A percentile compares a stretch with the other conserved stretches of the same genome.
These are phyloP conservation scores for Rubia tinctorum DNA, from an alignment of 305 asterid genomes.

Conservation along the genomic window DNA sequence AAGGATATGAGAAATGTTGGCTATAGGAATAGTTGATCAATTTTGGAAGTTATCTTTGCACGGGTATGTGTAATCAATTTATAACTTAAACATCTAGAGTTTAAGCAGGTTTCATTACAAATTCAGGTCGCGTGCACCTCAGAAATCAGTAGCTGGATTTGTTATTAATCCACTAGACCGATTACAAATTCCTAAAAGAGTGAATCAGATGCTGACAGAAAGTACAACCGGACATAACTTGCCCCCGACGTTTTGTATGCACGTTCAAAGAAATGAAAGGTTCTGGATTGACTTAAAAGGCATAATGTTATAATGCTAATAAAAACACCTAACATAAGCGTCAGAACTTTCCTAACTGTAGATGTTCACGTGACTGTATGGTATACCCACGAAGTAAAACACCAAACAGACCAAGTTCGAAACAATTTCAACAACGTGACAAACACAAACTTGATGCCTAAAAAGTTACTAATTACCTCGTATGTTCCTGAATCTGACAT, in stretches of 20 bases:
- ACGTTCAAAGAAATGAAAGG: conserved; percentile 8
- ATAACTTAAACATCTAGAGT: neutral
- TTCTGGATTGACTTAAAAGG: neutral
- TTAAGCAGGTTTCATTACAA: neutral
- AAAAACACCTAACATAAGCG: conserved; percentile 8
- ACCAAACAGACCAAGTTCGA: neutral
- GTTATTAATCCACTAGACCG: neutral
- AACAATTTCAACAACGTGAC: conserved; percentile 3
- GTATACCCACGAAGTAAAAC: neutral
- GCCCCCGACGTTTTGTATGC: neutral
- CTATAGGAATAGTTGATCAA: neutral
- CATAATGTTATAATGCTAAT: neutral
- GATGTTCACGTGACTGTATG: neutral
- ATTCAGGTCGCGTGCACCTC: neutral
- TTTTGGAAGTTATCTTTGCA: neutral
- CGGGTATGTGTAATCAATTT: neutral
- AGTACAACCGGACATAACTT: neutral
- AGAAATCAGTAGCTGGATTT: neutral
- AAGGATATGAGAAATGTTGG: neutral
- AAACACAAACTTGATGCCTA: neutral
- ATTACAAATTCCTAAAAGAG: neutral
- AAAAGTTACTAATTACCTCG: conserved; percentile 35
- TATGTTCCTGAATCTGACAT: conserved; percentile 61
- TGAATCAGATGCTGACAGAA: neutral
- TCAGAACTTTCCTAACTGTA: neutral